Evolutionary conservation across 345 rosid species (phyloP).

Genomic region (Populus alba): DNA sequence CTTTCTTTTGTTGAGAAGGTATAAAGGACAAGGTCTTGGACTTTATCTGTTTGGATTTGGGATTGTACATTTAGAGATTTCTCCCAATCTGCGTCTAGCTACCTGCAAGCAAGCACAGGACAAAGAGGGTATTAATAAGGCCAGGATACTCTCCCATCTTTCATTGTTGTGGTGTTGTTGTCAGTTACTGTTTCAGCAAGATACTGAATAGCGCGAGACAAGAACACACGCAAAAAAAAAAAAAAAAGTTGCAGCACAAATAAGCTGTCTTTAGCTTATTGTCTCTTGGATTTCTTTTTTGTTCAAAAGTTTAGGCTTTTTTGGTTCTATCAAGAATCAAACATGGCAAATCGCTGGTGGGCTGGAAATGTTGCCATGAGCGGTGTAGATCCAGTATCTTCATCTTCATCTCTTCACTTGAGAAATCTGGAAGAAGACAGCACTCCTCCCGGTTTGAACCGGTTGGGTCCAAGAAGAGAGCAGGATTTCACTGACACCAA

Average conservation of each 20-base stretch:
- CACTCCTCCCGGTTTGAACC: conserved; percentile 18
- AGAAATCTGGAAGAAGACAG: conserved; percentile 40
- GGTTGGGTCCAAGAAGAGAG: conserved; percentile 46
- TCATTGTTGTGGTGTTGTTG: neutral
- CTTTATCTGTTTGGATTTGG: conserved; percentile 23
- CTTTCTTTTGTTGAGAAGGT: conserved; percentile 8
- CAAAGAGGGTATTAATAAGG: neutral
- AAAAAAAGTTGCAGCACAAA: neutral
- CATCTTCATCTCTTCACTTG: conserved; percentile 48
- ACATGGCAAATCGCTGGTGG: conserved; percentile 91
- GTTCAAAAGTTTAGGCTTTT: neutral
- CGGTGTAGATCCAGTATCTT: conserved; percentile 52
- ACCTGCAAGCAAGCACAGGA: neutral
- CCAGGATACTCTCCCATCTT: neutral
- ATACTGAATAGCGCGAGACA: neutral
- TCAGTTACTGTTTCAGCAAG: conserved; percentile 1
- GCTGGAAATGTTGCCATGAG: conserved; percentile 67
- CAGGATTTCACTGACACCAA: conserved; percentile 45
- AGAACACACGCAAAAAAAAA: neutral
- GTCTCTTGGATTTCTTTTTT: neutral
- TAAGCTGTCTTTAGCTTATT: neutral
- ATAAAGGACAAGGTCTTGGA: conserved; percentile 33
- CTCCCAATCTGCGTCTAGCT: conserved; percentile 3
- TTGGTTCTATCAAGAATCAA: conserved; percentile 2
- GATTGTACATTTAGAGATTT: conserved; percentile 8